A percentile compares a stretch with the other conserved stretches of the same genome.
Conservation (phyloP, 1,139 yeast species). For the Citeromyces hawaiiensis region DNA sequence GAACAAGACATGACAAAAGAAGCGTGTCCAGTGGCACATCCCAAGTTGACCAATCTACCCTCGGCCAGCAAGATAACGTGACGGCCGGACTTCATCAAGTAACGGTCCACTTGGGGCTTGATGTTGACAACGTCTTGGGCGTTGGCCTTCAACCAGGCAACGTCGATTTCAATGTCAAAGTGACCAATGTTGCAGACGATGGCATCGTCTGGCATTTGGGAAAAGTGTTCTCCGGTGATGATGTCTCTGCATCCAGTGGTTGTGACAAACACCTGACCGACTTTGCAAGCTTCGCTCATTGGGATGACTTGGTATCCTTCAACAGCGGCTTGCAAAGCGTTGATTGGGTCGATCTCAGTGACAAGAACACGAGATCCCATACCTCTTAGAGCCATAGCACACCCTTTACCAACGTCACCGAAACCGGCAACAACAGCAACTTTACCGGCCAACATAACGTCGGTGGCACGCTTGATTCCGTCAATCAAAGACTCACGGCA, state of each 20-base stretch:
- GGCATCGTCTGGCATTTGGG: constrained; percentile 96
- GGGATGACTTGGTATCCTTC: constrained; percentile 97
- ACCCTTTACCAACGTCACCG: constrained; percentile 99
- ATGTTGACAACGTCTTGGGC: constrained; percentile 88
- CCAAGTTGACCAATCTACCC: constrained; percentile 99
- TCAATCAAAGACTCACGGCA: constrained; percentile 98
- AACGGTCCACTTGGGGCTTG: constrained; percentile 99
- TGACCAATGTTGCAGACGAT: constrained; percentile 99
- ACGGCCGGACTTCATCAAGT: constrained; percentile 78
- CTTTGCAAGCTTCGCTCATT: constrained; percentile 85
- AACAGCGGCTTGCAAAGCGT: constrained; percentile 99
- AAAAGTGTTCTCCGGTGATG: constrained; percentile 81
- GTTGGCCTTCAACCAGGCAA: constrained; percentile 92
- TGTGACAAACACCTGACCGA: constrained; percentile 97
- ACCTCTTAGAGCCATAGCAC: constrained; percentile 98
- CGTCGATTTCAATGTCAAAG: constrained; percentile 98
- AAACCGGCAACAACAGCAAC: constrained; percentile 98
- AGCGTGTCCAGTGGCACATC: constrained; percentile 99
- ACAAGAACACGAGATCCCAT: constrained; percentile 99
- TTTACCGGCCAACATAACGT: constrained; percentile 99
- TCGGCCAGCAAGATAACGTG: constrained; percentile 96
- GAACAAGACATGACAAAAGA: constrained; percentile 99
- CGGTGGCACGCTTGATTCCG: constrained; percentile 99
- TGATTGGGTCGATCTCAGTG: constrained; percentile 97
- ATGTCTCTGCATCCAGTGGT: constrained; percentile 99